phyloP scores from a whole-genome alignment of 2,329 filamentous ascomycete genomes.

The Talaromyces sp. region DNA sequence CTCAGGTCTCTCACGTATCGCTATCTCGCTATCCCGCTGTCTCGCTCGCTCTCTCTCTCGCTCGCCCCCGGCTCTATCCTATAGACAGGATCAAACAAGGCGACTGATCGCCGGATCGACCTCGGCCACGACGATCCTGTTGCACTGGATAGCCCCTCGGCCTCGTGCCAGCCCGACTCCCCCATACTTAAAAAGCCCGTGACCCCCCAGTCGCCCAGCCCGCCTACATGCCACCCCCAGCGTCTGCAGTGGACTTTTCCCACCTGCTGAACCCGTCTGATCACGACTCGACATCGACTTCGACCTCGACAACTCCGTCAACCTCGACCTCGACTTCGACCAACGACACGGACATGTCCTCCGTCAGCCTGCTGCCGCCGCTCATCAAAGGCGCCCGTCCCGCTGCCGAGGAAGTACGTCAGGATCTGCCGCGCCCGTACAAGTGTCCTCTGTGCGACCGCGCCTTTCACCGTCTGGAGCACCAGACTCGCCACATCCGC shows the following conservation, averaged over 20 bases:
- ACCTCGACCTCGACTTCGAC: conserved; percentile 4
- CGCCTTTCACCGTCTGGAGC: conserved; percentile 95
- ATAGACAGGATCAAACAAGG: no score
- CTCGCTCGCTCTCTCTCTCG: no score
- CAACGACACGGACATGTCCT: conserved; percentile 33
- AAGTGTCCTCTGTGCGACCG: conserved; percentile 98
- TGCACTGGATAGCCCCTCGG: background rate
- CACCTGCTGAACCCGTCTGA: conserved; percentile 64
- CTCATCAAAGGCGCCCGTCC: conserved; percentile 45
- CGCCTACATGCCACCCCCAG: conserved; percentile 66
- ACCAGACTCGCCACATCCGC: conserved; percentile 86
- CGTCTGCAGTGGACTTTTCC: conserved; percentile 68
- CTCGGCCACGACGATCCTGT: conserved; percentile 8
- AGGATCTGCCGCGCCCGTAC: conserved; percentile 90
- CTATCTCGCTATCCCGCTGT: no score
- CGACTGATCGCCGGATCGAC: conserved; percentile 6
- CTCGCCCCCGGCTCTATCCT: no score
- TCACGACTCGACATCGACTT: background rate
- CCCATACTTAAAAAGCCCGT: conserved; percentile 6
- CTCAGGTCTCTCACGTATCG: no score
- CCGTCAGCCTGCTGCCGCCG: conserved; percentile 40
- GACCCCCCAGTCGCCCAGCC: conserved; percentile 4
- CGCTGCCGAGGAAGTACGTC: conserved; percentile 54
- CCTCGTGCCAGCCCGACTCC: conserved; percentile 1
- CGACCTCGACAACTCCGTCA: conserved; percentile 12